These are phyloP conservation scores for Rosa chinensis DNA, from an alignment of 306 rosid species.

Conservation along the genomic window DNA sequence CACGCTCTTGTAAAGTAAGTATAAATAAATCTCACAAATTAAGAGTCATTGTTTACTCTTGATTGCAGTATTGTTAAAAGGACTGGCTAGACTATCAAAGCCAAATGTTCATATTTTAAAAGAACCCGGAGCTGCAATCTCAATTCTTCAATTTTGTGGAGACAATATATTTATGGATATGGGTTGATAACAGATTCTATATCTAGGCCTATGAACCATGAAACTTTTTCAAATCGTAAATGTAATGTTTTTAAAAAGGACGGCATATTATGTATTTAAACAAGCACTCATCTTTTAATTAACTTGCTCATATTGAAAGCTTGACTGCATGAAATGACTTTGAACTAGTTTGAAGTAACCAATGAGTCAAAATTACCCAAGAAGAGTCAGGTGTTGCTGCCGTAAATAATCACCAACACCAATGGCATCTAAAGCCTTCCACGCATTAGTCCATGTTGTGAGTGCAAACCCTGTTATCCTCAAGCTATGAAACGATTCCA, in stretches of 20 bases:
- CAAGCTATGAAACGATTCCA: constrained; percentile 58
- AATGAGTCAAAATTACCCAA: constrained; percentile 34
- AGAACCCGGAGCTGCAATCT: neutral
- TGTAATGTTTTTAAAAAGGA: neutral
- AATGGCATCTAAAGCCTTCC: constrained; percentile 77
- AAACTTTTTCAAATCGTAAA: neutral
- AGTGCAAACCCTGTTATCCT: constrained; percentile 68
- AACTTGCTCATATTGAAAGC: neutral
- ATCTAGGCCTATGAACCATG: neutral
- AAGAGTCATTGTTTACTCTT: neutral
- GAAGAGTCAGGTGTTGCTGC: constrained; percentile 37
- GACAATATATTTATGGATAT: neutral
- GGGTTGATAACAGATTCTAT: neutral
- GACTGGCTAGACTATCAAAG: neutral
- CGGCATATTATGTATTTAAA: too few relatives aligned
- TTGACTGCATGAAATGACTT: neutral
- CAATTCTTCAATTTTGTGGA: neutral
- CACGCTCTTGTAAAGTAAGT: neutral
- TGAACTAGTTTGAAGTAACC: neutral
- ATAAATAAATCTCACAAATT: neutral
- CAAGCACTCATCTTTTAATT: neutral
- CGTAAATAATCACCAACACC: constrained; percentile 59
- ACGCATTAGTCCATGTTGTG: constrained; percentile 58
- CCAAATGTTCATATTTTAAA: neutral
- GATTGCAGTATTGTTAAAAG: neutral